Evolutionary conservation across 768 basidiomycete species (phyloP), one percentile per base, ranked within the genome.

Genomic region (Leucosporidium yakuticum): DNA sequence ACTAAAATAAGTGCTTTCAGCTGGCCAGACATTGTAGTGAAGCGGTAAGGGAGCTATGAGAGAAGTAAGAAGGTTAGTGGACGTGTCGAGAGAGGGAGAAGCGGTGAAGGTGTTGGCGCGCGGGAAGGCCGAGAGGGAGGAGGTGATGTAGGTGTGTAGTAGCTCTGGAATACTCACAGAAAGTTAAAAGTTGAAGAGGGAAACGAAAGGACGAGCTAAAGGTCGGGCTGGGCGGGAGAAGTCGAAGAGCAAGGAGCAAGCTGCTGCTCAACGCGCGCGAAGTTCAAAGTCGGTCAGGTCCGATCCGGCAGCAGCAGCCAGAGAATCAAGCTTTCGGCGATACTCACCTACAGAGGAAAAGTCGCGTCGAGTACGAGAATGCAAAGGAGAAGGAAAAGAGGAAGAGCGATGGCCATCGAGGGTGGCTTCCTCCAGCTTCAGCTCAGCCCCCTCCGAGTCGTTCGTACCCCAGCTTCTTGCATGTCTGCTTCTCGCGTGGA

Each of bases 1-100:
- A 82, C 81, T 70, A 82, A 79, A 73, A 82, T 82, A 58, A 82
- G 74, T 74, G 81, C 81, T 76, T 79, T 75, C 66, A 75, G 68
- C 20, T 31, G 44, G 14, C n/a, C 64, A 50, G 68, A 63, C 68
- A 67, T 72, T 47, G 25, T 60, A 36, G 29, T 8, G 5, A 17
- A 57, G 36, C 5, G 55, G 25, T 27, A 44, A 44, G 54, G 6
- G 54, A 55, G 25, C 25, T 55, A 19, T 20, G 25, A 20, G 29
- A 34, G 25, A 4, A 27, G 25, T 1, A 54, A 17, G 25, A 36
- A 34, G 55, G 25, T 57, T 57, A 57, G 55, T 32, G 17, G 31
- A 23, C 31, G 55, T 17, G 20, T 23, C 31, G 27, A 12, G 32
- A 8, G 27, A 20, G 23, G 32, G 21, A 31, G 55, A 20, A 23